Conservation (phyloP, 2,329 filamentous ascomycete species). For the Arthrobotrys sinensis region DNA sequence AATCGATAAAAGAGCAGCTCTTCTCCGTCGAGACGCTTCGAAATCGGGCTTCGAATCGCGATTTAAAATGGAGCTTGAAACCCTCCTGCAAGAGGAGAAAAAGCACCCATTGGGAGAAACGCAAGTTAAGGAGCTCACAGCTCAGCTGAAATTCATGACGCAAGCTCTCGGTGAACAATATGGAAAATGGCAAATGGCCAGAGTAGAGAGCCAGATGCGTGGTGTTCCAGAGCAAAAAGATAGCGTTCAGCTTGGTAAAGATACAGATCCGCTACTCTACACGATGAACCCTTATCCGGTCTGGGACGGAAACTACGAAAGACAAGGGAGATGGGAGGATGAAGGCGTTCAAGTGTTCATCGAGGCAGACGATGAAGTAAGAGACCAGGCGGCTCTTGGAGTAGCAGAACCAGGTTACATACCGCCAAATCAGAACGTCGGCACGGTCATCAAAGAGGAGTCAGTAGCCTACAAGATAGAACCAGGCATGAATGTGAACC, state of each 20-base stretch:
- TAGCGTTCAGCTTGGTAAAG: background rate
- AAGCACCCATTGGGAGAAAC: background rate
- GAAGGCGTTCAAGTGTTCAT: background rate
- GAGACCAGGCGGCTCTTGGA: too few species aligned
- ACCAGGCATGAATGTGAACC: background rate
- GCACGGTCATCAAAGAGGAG: background rate
- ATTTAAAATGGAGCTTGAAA: constrained; percentile 5
- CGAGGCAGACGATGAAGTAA: background rate
- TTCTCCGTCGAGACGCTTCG: background rate
- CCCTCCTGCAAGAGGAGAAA: background rate
- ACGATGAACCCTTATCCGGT: background rate
- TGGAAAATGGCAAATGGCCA: background rate
- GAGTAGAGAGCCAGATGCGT: background rate
- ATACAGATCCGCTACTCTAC: background rate
- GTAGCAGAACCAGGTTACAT: background rate
- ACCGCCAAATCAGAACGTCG: background rate
- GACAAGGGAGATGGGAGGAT: background rate
- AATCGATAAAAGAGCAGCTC: background rate
- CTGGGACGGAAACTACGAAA: background rate
- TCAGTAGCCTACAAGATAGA: too few species aligned
- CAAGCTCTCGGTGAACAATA: background rate
- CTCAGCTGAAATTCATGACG: background rate
- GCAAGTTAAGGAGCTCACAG: background rate
- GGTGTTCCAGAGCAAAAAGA: background rate
- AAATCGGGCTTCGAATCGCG: constrained; percentile 21